These are phyloP conservation scores for Tremella yokohamensis DNA, from an alignment of 768 basidiomycete genomes.

Conservation along the genomic window DNA sequence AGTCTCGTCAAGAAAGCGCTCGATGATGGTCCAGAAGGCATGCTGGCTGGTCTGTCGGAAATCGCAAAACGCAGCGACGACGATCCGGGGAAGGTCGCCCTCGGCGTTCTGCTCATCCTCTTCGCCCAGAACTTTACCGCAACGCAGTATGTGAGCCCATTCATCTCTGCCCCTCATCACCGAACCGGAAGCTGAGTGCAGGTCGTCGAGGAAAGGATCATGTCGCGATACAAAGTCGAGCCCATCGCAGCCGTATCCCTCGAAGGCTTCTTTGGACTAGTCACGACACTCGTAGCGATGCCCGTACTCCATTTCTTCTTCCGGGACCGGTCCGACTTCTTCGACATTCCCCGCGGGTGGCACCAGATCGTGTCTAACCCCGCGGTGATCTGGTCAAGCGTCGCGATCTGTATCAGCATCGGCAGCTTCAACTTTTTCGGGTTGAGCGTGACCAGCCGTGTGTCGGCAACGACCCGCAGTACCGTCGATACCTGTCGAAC, in stretches of 20 bases:
- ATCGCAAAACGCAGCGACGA: conserved; percentile 31
- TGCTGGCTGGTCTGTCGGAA: conserved; percentile 36
- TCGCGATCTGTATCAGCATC: conserved; percentile 73
- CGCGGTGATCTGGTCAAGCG: conserved; percentile 62
- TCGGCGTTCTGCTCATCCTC: conserved; percentile 80
- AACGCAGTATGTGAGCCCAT: conserved; percentile 38
- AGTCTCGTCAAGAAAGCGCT: conserved; percentile 75
- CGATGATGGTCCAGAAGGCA: conserved; percentile 11
- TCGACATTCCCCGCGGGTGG: conserved; percentile 87
- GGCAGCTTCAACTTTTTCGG: conserved; percentile 85
- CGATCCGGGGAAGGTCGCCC: conserved; percentile 46
- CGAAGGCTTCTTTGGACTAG: conserved; percentile 85
- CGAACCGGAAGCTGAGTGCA: conserved; percentile 7
- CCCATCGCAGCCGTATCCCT: conserved; percentile 87
- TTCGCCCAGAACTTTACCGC: conserved; percentile 84
- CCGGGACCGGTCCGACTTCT: conserved; percentile 55
- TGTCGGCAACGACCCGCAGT: conserved; percentile 80
- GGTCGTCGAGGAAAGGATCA: conserved; percentile 94
- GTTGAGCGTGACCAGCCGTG: conserved; percentile 82
- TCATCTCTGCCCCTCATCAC: background rate
- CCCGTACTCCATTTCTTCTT: conserved; percentile 61
- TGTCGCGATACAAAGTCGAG: conserved; percentile 77
- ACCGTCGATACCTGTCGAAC: conserved; percentile 94
- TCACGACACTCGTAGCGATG: conserved; percentile 73
- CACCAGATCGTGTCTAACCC: conserved; percentile 79